A percentile compares a stretch with the other conserved stretches of the same genome.
phyloP scores from a whole-genome alignment of 2,329 filamentous ascomycete genomes.

The Aureobasidium uvarum region DNA sequence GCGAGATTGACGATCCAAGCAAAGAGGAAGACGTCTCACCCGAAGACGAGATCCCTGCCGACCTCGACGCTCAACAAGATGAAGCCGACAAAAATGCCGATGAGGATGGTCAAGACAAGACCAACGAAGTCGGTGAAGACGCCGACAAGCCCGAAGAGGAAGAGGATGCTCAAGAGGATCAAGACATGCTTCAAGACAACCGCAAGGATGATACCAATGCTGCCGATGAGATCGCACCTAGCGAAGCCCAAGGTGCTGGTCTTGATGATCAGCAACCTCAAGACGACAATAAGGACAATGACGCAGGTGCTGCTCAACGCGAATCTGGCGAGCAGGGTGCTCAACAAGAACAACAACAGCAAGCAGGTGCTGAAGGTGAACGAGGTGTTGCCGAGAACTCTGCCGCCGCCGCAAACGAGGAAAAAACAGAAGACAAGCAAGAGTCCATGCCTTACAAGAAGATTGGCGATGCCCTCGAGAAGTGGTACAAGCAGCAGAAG shows the following conservation, averaged over 20 bases:
- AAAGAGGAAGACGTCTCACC: slow-evolving; percentile 31
- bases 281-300: slow-evolving; percentile 54
- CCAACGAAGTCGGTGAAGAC: slow-evolving; percentile 45
- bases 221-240: slow-evolving; percentile 30
- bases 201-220: slow-evolving; percentile 30
- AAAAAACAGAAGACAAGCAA: slow-evolving; percentile 26
- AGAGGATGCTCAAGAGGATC: slow-evolving; percentile 26
- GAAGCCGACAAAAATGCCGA: slow-evolving; percentile 41
- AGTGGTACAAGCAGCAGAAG: slow-evolving; percentile 84
- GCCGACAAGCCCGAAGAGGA: slow-evolving; percentile 38
- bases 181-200: slow-evolving; percentile 31
- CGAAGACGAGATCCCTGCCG: slow-evolving; percentile 32
- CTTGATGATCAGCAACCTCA: slow-evolving; percentile 63
- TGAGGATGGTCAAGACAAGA: slow-evolving; percentile 48
- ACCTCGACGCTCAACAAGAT: slow-evolving; percentile 62
- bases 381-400: slow-evolving; percentile 27
- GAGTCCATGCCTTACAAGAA: slow-evolving; percentile 77
- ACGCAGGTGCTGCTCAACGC: slow-evolving; percentile 57
- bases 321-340: slow-evolving; percentile 67
- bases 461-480: slow-evolving; percentile 85
- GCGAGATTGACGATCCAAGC: slow-evolving; percentile 32
- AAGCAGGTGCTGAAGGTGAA: slow-evolving; percentile 30
- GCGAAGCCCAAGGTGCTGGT: slow-evolving; percentile 46
- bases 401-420: slow-evolving; percentile 23
- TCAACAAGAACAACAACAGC: slow-evolving; percentile 51